Conservation (phyloP, 73 alveolate species). For the Tetrahymena elliotti region DNA sequence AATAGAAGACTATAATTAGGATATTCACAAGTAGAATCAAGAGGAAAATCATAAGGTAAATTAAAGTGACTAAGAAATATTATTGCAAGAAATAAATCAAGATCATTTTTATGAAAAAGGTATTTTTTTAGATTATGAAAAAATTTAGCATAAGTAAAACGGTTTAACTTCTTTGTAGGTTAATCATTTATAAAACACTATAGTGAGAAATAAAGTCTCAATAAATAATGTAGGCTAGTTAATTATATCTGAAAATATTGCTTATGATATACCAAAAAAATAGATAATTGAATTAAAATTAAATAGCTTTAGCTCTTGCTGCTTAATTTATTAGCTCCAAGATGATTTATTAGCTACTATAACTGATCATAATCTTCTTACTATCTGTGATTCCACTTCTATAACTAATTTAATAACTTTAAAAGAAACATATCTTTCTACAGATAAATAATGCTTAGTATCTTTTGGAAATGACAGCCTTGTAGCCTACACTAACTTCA, state of each 20-base stretch:
- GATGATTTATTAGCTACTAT: background rate
- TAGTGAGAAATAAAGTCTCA: background rate
- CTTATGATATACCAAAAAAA: background rate
- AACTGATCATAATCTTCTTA: background rate
- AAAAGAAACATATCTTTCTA: background rate
- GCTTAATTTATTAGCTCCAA: background rate
- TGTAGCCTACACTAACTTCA: background rate
- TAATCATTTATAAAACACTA: background rate
- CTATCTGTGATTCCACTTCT: background rate
- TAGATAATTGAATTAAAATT: background rate
- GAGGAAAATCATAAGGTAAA: background rate
- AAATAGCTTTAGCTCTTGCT: background rate
- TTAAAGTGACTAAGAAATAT: background rate
- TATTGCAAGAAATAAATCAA: background rate
- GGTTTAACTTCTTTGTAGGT: background rate
- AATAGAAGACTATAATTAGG: background rate
- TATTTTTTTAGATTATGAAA: background rate
- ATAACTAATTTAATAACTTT: background rate
- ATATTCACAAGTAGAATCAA: background rate
- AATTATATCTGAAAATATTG: background rate
- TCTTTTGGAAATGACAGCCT: background rate
- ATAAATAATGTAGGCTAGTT: background rate
- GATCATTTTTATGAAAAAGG: background rate
- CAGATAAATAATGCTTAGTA: background rate
- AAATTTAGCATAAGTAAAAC: background rate